Evolutionary conservation across 2,329 filamentous ascomycete genomes (phyloP), one percentile per base, ranked within the genome.

Genomic region (Alternaria conjuncta): DNA sequence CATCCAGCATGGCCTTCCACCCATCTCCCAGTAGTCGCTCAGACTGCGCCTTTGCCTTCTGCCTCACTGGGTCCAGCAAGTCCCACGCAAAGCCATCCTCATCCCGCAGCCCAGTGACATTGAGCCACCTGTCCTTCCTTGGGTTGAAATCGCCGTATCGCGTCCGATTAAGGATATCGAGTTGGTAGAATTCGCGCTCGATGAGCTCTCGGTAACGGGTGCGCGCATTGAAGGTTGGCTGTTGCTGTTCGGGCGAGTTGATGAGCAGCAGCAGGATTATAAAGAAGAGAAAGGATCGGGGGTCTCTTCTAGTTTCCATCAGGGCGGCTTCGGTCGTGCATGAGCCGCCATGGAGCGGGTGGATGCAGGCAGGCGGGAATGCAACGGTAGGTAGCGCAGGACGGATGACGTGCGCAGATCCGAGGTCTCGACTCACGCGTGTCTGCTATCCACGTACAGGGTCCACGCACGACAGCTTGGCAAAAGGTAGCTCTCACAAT

Each of bases 61-160:
- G 82, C 75, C 88, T 89, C 62, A 94, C 93, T 1, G 83, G 81
- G 0, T 84, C 83, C 21, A 97, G 82, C 61, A 93, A 85, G 32
- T 90, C 86, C 94, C 94, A 97, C 2, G 88, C 90, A 78, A 92
- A 93, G 5, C 87, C 88, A 80, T 97, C 92, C 20, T 89, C 86
- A 50, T 88, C 82, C 53, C 91, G 87, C 65, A 96, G 89, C 1
- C 95, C 95, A 3, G 92, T 92, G 55, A 97, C 82, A 55, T 85
- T 85, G 61, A 81, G 66, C 84, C 83, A 87, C 67, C 77, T 82
- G 63, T 82, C 75, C 10, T 80, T 74, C 28, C 64, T 65, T 20
- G 82, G 77, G 71, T 84, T 78, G 43, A 89, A 84, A 57, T 86
- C 84, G 36, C 85, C 86, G 77, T 75, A 79, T 32, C 59, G 63